These are phyloP conservation scores for Kondoa subrosea DNA, from an alignment of 768 basidiomycete genomes.

Conservation along the genomic window DNA sequence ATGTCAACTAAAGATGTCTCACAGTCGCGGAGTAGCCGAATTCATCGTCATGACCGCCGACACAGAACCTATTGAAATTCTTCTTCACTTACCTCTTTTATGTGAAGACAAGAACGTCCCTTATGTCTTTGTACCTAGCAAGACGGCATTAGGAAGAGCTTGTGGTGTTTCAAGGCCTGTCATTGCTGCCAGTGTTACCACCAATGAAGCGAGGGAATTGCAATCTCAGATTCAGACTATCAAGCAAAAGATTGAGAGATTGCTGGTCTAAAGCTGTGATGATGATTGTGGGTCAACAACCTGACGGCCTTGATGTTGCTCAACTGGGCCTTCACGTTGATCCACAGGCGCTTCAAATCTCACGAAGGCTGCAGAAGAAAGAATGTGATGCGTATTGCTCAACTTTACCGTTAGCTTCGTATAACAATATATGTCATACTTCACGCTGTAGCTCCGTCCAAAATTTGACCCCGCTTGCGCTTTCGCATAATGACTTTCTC, in stretches of 20 bases:
- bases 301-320: no score
- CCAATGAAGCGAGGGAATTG: slow-evolving; percentile 81
- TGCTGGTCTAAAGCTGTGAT: slow-evolving; percentile 19
- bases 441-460: no score
- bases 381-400: no score
- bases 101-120: slow-evolving; percentile 99
- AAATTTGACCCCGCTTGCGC: no score
- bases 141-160: slow-evolving; percentile 86
- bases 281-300: no score
- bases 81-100: slow-evolving; percentile 86
- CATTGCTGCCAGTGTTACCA: slow-evolving; percentile 90
- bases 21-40: slow-evolving; percentile 74
- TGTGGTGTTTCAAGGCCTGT: slow-evolving; percentile 91
- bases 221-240: slow-evolving; percentile 71
- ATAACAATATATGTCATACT: no score
- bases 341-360: no score
- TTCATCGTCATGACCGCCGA: slow-evolving; percentile 88
- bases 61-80: slow-evolving; percentile 91
- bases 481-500: no score
- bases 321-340: no score
- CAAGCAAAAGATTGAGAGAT: slow-evolving; percentile 39
- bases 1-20: background rate
- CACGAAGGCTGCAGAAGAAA: no score
- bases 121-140: slow-evolving; percentile 85
- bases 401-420: no score